These are phyloP conservation scores for Termitomyces sp. DNA, from an alignment of 768 basidiomycete genomes.

Conservation along the genomic window DNA sequence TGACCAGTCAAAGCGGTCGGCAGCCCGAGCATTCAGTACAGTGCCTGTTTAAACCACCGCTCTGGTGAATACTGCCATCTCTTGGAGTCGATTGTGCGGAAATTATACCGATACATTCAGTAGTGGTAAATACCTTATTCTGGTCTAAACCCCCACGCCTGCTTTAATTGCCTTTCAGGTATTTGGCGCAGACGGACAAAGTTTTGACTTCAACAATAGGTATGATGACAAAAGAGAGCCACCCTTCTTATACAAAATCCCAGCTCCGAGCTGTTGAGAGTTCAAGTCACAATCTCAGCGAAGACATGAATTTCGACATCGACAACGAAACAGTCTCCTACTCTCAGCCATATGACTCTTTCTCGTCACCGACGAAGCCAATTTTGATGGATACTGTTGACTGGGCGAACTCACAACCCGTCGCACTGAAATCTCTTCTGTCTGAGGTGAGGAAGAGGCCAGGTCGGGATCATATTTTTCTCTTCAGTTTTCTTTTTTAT, in stretches of 20 bases:
- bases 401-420: slow-evolving; percentile 11
- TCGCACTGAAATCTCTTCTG: slow-evolving; percentile 7
- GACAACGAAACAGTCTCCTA: slow-evolving; percentile 4
- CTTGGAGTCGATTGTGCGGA: too few relatives aligned
- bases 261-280: not conserved
- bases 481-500: not conserved
- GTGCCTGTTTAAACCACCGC: too few relatives aligned
- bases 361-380: slow-evolving; percentile 5
- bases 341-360: not conserved
- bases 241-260: slow-evolving; percentile 7
- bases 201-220: slow-evolving; percentile 1
- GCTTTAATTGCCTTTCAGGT: not conserved
- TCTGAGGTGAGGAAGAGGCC: slow-evolving; percentile 2
- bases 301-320: slow-evolving; percentile 9
- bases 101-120: not conserved
- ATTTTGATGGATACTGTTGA: slow-evolving; percentile 5
- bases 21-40: not conserved
- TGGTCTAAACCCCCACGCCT: not conserved
- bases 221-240: slow-evolving; percentile 2
- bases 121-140: not conserved
- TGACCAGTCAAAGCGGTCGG: too few relatives aligned
- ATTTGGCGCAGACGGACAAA: slow-evolving; percentile 1
- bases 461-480: not conserved
- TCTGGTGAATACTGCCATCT: not conserved
- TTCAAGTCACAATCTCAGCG: not conserved